Conservation (phyloP, 306 rosid genomes). For the Myrica gale region DNA sequence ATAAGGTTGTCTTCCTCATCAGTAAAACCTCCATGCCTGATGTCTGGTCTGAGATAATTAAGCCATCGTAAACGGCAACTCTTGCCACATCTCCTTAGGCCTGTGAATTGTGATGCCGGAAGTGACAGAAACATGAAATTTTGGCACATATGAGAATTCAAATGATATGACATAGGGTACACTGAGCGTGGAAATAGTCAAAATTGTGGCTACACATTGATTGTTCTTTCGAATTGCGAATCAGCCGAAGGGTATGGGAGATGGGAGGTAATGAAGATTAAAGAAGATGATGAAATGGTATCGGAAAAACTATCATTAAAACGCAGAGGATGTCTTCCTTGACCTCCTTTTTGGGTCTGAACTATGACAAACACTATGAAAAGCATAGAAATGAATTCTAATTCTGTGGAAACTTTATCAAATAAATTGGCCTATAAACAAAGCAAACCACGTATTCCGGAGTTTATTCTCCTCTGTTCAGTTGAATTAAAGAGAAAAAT, state of each 20-base stretch:
- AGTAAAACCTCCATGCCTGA: slow-evolving; percentile 82
- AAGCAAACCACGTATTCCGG: neutral
- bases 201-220: neutral
- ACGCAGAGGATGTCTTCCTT: neutral
- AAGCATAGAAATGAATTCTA: neutral
- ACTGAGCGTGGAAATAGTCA: neutral
- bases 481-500: neutral
- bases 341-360: neutral
- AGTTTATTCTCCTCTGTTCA: neutral
- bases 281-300: neutral
- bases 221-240: neutral
- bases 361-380: neutral
- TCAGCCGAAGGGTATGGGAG: neutral
- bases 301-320: neutral
- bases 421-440: neutral
- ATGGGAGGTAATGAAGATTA: neutral
- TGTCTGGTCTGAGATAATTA: slow-evolving; percentile 84
- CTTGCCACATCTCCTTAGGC: slow-evolving; percentile 83
- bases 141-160: neutral
- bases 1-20: slow-evolving; percentile 76
- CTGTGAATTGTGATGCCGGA: slow-evolving; percentile 30
- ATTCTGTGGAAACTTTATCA: neutral
- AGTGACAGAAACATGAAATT: neutral
- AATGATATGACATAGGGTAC: neutral
- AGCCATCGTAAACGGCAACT: slow-evolving; percentile 91